Evolutionary conservation across 139 green algal species (phyloP), one percentile per base, ranked within the genome.

Genomic region (Picochlorum costavermella): DNA sequence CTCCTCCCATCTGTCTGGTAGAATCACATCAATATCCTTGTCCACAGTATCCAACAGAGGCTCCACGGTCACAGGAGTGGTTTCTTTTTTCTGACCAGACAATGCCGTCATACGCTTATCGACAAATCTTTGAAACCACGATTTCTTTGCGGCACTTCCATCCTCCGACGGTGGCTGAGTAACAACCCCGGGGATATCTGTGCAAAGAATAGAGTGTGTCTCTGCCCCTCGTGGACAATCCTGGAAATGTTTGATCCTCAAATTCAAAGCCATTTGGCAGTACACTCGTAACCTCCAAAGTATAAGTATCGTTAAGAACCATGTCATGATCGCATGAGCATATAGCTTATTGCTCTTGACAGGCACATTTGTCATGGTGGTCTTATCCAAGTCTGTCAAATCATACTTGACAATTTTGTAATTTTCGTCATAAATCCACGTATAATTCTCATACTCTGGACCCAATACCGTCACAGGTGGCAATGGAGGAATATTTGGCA

Each of bases 351-450:
- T 5, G 43, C 28, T 46, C 26, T 45, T 28, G 8, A 8, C 10
- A 0, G 56, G 30, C 13, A 61, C 30, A 45, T 61, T 61, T 23
- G 56, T 29, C 56, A 61, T 46, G n/a, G 56, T 61, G 4, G 56
- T 61, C 25, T 61, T 61, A 49, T 61, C 56, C 56, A 61, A 23
- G 43, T 61, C 56, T 25, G 56, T 61, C 12, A 61, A 61, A 23
- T 61, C 16, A 5, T 61, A 61, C n/a, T 61, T 45, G n/a, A 26
- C 14, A 16, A 61, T 12, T 44, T 16, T 45, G n/a, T 61, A 61
- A 61, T 23, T 2, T 2, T 61, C 56, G n/a, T 61, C 56, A 45
- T 61, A 61, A 23, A 16, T 26, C 56, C 56, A 61, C 17, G 28
- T 29, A 23, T 61, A 61, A 14, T 23, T 46, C 14, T 20, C 28